Base-by-base conservation (phyloP, 164 flowering plant species). In the Umbilicus rupestris region DNA sequence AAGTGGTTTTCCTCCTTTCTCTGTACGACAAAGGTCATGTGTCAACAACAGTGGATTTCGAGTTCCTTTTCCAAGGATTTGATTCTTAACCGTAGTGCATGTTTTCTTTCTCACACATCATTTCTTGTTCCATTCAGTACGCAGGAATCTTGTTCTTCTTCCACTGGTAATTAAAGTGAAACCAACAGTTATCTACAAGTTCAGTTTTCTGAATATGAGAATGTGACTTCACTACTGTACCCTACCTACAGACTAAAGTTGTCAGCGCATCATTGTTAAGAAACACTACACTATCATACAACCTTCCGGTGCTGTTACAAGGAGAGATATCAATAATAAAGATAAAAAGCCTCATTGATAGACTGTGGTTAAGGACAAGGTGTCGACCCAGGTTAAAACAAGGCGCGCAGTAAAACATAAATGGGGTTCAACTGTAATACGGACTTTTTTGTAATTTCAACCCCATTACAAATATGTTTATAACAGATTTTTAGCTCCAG, bases 181-280 rank as follows among this genome's bases (percentile, higher is more conserved):
- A 20, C 57, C 57, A 22, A 50, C 57, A 50, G 57, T 50, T 50
- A 50, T 50, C 57, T 50, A 50, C 28, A 50, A 20, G 57, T 50
- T 50, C 57, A 50, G 7, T 50, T 47, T 50, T 50, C 29, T 9
- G 17, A 50, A 50, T 20, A 50, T 22, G 57, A 50, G 57, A 50
- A 50, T 22, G 57, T 20, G 57, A 50, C 57, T 50, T 50, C 57
- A 50, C 14, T 50, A 20, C 20, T n/a, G 57, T 50, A 50, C 7
- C 57, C 28, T 9, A 50, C 57, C 28, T 9, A 50, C 12, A 50
- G 9, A 22, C 10, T 50, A 20, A 50, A 50, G 57, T 50, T 50
- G 57, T 50, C 57, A 50, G 28, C 29, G 22, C 57, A 50, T 50
- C 57, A 20, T 50, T 50, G 29, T 50, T 20, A 22, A 50, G 22